Percentiles rank a stretch among this genome's conserved stretches.
These are phyloP conservation scores for Diaporthe destruens DNA, from an alignment of 2,329 filamentous ascomycete genomes.

Conservation along the genomic window DNA sequence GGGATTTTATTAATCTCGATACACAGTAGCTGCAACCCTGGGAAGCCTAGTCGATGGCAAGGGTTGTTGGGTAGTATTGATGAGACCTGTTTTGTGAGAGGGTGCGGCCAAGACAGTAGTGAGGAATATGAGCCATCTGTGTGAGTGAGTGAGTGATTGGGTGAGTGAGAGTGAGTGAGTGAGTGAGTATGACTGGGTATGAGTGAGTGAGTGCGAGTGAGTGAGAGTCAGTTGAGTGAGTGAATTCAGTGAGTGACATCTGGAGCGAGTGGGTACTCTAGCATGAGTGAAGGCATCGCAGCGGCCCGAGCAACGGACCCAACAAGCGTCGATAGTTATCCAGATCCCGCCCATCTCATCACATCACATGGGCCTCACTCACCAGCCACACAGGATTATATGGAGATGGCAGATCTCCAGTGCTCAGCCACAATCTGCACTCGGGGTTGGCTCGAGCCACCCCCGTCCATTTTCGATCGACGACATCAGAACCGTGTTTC, in stretches of 20 bases:
- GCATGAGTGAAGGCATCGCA: background rate
- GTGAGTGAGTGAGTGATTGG: too few relatives aligned
- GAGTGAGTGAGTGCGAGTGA: too few relatives aligned
- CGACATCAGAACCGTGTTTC: slow-evolving; percentile 27
- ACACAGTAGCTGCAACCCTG: too few relatives aligned
- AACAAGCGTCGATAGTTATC: background rate
- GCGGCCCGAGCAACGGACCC: background rate
- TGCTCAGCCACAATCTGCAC: slow-evolving; percentile 5
- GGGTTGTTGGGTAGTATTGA: background rate
- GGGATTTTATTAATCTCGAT: background rate
- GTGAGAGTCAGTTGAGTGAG: too few relatives aligned
- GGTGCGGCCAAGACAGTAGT: too few relatives aligned
- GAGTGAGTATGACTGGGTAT: too few relatives aligned
- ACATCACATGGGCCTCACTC: background rate
- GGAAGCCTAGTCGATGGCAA: too few relatives aligned
- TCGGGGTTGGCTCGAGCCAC: slow-evolving; percentile 25
- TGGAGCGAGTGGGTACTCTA: background rate
- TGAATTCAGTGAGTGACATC: too few relatives aligned
- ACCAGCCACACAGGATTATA: slow-evolving; percentile 10
- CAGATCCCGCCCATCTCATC: too few relatives aligned
- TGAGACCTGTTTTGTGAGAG: too few relatives aligned
- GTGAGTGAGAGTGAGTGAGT: too few relatives aligned
- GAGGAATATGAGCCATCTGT: too few relatives aligned
- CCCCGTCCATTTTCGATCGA: slow-evolving; percentile 6
- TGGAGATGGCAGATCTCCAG: background rate